Evolutionary conservation across 129 eudicot genomes (phyloP).

Genomic region (Centella asiatica): DNA sequence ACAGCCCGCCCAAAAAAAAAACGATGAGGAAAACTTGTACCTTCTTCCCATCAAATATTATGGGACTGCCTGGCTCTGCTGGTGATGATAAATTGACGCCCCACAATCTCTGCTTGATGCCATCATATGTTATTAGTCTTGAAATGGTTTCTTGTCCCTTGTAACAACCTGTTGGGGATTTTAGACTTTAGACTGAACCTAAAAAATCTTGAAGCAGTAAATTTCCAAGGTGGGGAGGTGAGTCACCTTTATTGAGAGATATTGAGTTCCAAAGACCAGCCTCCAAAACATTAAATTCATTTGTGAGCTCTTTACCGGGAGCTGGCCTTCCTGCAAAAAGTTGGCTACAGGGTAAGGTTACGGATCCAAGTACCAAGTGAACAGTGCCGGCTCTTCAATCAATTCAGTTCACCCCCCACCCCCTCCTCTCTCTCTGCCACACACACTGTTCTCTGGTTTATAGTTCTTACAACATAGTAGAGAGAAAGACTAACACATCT

Average conservation of each 20-base stretch:
- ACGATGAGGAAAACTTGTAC: constrained; percentile 22
- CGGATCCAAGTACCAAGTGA: not conserved
- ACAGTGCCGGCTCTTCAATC: not conserved
- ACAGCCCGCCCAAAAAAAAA: no score
- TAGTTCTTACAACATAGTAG: not conserved
- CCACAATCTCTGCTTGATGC: constrained; percentile 78
- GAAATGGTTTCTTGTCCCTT: constrained; percentile 92
- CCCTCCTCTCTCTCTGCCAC: not conserved
- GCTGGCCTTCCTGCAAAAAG: constrained; percentile 70
- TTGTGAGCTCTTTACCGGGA: constrained; percentile 83
- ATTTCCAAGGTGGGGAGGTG: constrained; percentile 4
- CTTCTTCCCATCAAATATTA: constrained; percentile 77
- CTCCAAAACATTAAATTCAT: constrained; percentile 83
- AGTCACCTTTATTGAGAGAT: constrained; percentile 63
- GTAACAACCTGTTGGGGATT: constrained; percentile 53
- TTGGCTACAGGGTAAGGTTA: constrained; percentile 12
- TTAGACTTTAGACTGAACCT: constrained; percentile 1
- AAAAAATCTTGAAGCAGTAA: not conserved
- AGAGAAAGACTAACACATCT: not conserved
- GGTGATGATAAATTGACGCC: constrained; percentile 60
- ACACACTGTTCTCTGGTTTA: not conserved
- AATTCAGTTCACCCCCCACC: not conserved
- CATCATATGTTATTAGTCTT: constrained; percentile 85
- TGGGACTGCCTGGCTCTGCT: constrained; percentile 57
- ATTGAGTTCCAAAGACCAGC: constrained; percentile 87